These are phyloP conservation scores for Geoglossum glabrum DNA, from an alignment of 495 filamentous ascomycete genomes.

Conservation along the genomic window DNA sequence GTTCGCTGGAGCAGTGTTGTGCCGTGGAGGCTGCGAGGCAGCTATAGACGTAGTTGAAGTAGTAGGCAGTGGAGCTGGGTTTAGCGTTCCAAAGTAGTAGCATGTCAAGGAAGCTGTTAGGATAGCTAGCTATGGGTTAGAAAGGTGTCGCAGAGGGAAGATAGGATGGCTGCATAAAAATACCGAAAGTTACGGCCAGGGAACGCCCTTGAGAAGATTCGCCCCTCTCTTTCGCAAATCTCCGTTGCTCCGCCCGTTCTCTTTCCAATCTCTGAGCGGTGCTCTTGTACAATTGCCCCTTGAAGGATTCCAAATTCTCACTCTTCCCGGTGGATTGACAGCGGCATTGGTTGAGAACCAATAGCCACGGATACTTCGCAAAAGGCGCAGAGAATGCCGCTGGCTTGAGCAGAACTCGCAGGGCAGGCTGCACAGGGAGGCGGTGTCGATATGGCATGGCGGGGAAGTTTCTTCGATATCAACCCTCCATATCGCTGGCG, in stretches of 20 bases:
- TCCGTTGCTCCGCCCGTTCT: slow-evolving; percentile 49
- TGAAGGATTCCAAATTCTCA: slow-evolving; percentile 31
- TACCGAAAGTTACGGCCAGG: slow-evolving; percentile 45
- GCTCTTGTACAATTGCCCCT: slow-evolving; percentile 73
- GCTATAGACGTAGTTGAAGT: slow-evolving; percentile 55
- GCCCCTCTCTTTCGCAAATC: slow-evolving; percentile 36
- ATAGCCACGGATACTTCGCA: not conserved
- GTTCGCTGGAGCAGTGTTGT: slow-evolving; percentile 52
- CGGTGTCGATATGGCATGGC: not conserved
- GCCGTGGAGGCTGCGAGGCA: slow-evolving; percentile 35
- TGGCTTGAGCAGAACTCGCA: not conserved
- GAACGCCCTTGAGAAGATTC: slow-evolving; percentile 32
- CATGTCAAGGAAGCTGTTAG: slow-evolving; percentile 37
- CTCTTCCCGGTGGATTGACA: not conserved
- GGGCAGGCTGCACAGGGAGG: not conserved
- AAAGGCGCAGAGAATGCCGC: not conserved
- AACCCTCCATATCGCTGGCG: not conserved
- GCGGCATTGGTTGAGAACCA: not conserved
- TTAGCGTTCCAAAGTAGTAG: slow-evolving; percentile 52
- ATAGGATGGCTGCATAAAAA: not conserved
- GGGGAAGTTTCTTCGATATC: not conserved
- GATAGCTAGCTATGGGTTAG: slow-evolving; percentile 23
- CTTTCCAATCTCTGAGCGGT: slow-evolving; percentile 53
- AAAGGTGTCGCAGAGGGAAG: not conserved
- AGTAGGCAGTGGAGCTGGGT: slow-evolving; percentile 34